Evolutionary conservation across 2,329 filamentous ascomycete genomes (phyloP).

Genomic region (Colletotrichum sp.): DNA sequence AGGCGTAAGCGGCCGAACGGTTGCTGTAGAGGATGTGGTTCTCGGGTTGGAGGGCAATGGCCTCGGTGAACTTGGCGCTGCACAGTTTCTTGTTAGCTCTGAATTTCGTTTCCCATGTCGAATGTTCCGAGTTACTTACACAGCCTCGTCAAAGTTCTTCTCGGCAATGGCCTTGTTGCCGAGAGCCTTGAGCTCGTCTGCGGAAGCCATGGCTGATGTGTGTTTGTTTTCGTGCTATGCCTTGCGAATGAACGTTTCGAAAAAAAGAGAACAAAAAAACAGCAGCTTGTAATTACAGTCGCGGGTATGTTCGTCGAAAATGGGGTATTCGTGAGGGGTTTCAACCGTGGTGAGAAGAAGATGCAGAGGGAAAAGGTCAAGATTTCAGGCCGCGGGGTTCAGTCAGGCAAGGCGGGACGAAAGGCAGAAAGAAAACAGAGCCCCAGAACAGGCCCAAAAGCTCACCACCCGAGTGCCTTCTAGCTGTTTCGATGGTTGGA

Average conservation of each 20-base stretch:
- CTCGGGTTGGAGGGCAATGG: conserved; percentile 82
- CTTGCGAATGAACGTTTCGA: neutral
- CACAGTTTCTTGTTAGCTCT: conserved; percentile 22
- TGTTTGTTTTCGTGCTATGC: neutral
- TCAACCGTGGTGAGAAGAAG: neutral
- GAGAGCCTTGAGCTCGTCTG: conserved; percentile 89
- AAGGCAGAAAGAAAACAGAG: conserved; percentile 22
- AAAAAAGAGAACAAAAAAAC: neutral
- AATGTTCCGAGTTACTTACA: conserved; percentile 65
- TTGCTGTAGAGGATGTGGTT: conserved; percentile 99
- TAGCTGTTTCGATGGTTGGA: conserved; percentile 48
- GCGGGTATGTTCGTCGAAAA: neutral
- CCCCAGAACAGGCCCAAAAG: conserved; percentile 21
- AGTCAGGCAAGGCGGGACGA: neutral
- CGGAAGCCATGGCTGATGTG: conserved; percentile 55
- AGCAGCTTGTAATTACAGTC: neutral
- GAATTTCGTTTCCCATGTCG: neutral
- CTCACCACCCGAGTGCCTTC: conserved; percentile 34
- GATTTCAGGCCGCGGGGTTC: neutral
- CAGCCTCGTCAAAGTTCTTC: conserved; percentile 94
- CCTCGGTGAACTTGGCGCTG: conserved; percentile 93
- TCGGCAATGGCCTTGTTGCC: conserved; percentile 98
- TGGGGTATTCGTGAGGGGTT: conserved; percentile 25
- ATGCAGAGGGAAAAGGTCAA: neutral
- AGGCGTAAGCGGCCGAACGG: conserved; percentile 86